Conservation (phyloP, 495 filamentous ascomycete genomes). For the Evernia prunastri region DNA sequence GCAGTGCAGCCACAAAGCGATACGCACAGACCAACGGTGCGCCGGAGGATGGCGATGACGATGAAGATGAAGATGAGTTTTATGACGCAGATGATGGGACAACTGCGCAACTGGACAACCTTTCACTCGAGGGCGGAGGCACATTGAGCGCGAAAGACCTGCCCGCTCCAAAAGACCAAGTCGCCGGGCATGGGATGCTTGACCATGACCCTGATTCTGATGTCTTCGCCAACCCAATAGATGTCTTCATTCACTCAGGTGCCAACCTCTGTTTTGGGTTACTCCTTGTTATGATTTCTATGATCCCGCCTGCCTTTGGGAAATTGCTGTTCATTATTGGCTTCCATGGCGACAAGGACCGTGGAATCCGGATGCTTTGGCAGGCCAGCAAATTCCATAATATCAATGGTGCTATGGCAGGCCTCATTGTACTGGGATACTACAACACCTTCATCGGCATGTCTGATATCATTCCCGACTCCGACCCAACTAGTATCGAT, state of each 20-base stretch:
- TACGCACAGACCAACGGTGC: constrained; percentile 1
- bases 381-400: constrained; percentile 81
- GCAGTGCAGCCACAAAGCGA: neutral
- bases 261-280: constrained; percentile 84
- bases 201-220: constrained; percentile 46
- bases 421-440: constrained; percentile 71
- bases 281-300: constrained; percentile 74
- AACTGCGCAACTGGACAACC: constrained; percentile 31
- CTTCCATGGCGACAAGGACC: constrained; percentile 82
- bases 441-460: constrained; percentile 82
- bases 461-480: constrained; percentile 74
- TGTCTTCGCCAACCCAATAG: constrained; percentile 61
- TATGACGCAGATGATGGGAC: constrained; percentile 39
- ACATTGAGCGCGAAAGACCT: constrained; percentile 6
- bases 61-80: constrained; percentile 39
- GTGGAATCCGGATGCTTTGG: constrained; percentile 83
- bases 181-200: constrained; percentile 31
- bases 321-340: constrained; percentile 82
- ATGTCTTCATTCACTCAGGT: constrained; percentile 83
- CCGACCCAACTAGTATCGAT: constrained; percentile 43
- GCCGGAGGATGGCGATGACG: constrained; percentile 25
- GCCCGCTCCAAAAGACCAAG: constrained; percentile 26
- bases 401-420: constrained; percentile 85
- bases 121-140: constrained; percentile 28
- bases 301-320: constrained; percentile 84